Evolutionary conservation across 2,329 filamentous ascomycete genomes (phyloP).

Genomic region (Coniochaeta hoffmannii): DNA sequence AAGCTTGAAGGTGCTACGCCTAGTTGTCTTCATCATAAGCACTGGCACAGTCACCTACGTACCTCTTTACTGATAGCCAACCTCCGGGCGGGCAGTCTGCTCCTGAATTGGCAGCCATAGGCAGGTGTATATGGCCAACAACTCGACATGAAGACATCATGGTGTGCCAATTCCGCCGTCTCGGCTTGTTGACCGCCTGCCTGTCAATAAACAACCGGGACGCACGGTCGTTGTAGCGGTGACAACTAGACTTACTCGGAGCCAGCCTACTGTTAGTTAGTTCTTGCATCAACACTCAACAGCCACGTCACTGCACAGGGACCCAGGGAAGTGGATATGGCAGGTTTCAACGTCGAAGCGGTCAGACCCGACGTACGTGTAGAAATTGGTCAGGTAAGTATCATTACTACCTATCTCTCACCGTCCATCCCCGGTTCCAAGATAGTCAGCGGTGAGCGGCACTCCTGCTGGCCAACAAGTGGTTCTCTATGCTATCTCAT

Average conservation of each 20-base stretch:
- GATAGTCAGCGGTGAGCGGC: not conserved
- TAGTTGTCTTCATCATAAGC: too few species aligned
- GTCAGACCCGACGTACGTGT: not conserved
- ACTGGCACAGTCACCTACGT: too few species aligned
- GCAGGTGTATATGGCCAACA: too few species aligned
- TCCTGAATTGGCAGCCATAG: too few species aligned
- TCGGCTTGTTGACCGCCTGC: too few species aligned
- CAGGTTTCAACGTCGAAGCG: not conserved
- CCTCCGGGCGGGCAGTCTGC: too few species aligned
- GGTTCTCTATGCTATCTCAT: not conserved
- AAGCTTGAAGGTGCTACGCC: too few species aligned
- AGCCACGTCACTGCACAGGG: conserved; percentile 1
- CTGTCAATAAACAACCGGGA: not conserved
- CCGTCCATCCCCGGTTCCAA: not conserved
- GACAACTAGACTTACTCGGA: not conserved
- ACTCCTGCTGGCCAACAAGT: not conserved
- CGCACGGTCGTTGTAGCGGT: not conserved
- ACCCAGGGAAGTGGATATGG: not conserved
- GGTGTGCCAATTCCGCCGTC: too few species aligned
- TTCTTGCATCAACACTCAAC: not conserved
- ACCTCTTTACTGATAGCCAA: too few species aligned
- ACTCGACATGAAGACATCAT: too few species aligned
- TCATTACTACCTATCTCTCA: not conserved
- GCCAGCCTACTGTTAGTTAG: not conserved
- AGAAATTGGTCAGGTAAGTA: too few species aligned